These are phyloP conservation scores for Ilex asprella DNA, from an alignment of 257 asterid genomes.

Conservation along the genomic window DNA sequence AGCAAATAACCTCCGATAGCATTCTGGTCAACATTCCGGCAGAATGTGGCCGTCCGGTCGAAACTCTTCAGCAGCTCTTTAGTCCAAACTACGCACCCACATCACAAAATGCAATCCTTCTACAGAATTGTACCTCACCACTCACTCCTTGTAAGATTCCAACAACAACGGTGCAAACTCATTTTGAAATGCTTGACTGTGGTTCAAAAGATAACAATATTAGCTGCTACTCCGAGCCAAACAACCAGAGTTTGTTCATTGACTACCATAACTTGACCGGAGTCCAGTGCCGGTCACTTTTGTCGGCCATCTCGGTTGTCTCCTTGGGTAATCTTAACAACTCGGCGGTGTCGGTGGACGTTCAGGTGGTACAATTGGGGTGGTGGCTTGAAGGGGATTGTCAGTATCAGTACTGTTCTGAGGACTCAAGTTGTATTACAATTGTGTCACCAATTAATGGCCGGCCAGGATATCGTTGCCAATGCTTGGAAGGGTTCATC, in stretches of 20 bases:
- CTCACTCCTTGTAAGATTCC: conserved; percentile 48
- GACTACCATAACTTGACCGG: conserved; percentile 24
- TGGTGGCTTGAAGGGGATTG: conserved; percentile 80
- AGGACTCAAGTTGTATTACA: conserved; percentile 39
- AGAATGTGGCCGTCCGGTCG: conserved; percentile 49
- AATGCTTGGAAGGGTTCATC: conserved; percentile 50
- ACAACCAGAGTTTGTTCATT: conserved; percentile 34
- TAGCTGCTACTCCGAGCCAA: conserved; percentile 63
- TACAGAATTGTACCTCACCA: conserved; percentile 38
- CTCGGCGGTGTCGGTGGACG: conserved; percentile 55
- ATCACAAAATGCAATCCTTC: conserved; percentile 51
- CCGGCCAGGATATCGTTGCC: conserved; percentile 44
- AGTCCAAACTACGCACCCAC: conserved; percentile 62
- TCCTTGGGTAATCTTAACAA: conserved; percentile 20
- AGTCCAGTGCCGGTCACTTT: conserved; percentile 37
- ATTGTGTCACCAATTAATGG: conserved; percentile 24
- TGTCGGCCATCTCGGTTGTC: conserved; percentile 63
- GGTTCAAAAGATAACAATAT: conserved; percentile 19
- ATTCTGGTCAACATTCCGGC: conserved; percentile 44
- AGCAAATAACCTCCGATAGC: conserved; percentile 23
- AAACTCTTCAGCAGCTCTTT: conserved; percentile 37
- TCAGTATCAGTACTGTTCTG: conserved; percentile 28
- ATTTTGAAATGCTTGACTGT: conserved; percentile 59
- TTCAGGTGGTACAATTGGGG: conserved; percentile 52
- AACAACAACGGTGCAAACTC: conserved; percentile 52